A percentile compares a stretch with the other conserved stretches of the same genome.
These are phyloP conservation scores for Picochlorum sp. DNA, from an alignment of 139 green algal species.

Conservation along the genomic window DNA sequence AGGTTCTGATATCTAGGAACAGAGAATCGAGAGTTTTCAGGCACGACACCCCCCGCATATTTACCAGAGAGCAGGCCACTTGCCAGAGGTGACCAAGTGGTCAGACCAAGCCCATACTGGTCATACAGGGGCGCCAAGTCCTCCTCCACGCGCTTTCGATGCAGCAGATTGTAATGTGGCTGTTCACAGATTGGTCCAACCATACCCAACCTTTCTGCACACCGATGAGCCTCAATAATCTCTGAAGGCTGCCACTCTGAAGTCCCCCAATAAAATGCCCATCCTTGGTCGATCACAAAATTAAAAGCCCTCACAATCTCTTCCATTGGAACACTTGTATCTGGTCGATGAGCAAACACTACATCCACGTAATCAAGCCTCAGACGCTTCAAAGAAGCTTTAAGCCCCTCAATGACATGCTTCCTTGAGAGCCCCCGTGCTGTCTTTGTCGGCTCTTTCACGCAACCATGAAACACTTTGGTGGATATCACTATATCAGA, in stretches of 20 bases:
- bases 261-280: constrained; percentile 55
- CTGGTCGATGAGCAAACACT: constrained; percentile 71
- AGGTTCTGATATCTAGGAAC: constrained; percentile 56
- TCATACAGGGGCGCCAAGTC: constrained; percentile 65
- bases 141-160: constrained; percentile 45
- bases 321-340: constrained; percentile 71
- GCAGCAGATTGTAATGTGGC: constrained; percentile 82
- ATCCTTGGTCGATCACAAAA: constrained; percentile 39
- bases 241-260: constrained; percentile 67
- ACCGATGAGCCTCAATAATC: constrained; percentile 29
- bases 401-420: constrained; percentile 77
- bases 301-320: constrained; percentile 85
- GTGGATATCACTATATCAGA: constrained; percentile 65
- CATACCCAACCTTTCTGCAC: constrained; percentile 58
- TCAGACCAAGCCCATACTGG: constrained; percentile 54
- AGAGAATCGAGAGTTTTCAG: constrained; percentile 51
- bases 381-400: constrained; percentile 60
- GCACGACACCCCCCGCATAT: constrained; percentile 59
- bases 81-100: constrained; percentile 69
- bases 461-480: constrained; percentile 71
- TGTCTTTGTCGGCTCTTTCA: constrained; percentile 40
- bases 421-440: constrained; percentile 71
- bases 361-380: constrained; percentile 80
- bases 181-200: constrained; percentile 65
- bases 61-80: constrained; percentile 80